phyloP scores from a whole-genome alignment of 148 eudicot species.

The Fagopyrum esculentum region DNA sequence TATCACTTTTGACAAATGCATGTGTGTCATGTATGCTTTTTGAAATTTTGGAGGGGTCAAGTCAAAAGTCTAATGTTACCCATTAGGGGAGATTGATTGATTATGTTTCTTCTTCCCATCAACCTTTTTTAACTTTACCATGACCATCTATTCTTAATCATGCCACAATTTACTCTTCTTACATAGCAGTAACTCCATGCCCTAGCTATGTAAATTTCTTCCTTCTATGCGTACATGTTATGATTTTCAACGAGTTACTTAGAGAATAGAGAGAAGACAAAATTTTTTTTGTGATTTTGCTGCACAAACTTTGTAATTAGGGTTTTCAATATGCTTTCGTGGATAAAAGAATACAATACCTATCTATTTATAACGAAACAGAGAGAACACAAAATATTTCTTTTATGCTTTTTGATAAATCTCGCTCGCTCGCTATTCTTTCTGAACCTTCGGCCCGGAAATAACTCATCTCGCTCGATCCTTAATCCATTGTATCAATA shows the following conservation, averaged over 20 bases:
- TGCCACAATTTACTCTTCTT: not conserved
- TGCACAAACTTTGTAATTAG: not conserved
- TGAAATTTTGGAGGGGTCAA: constrained; percentile 8
- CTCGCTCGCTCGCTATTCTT: too few relatives aligned
- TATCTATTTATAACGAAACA: too few relatives aligned
- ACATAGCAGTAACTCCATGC: not conserved
- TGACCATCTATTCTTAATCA: constrained; percentile 4
- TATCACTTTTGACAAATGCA: constrained; percentile 1
- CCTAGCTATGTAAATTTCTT: not conserved
- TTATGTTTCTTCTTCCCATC: constrained; percentile 9
- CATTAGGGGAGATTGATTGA: constrained; percentile 13
- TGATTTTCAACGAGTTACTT: not conserved
- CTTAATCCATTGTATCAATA: too few relatives aligned
- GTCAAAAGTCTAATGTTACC: constrained; percentile 9
- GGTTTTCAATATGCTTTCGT: too few relatives aligned
- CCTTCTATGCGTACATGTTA: not conserved
- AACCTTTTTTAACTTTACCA: constrained; percentile 12
- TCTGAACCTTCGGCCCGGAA: too few relatives aligned
- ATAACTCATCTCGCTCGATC: too few relatives aligned
- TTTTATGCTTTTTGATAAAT: too few relatives aligned
- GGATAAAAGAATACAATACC: too few relatives aligned
- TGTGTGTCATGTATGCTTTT: not conserved
- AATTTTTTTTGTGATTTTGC: not conserved
- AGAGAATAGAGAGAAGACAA: too few relatives aligned
- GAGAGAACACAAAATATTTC: too few relatives aligned